A percentile compares a stretch with the other conserved stretches of the same genome.
These are phyloP conservation scores for Saururus chinensis DNA, from an alignment of 164 flowering plant species.

Conservation along the genomic window DNA sequence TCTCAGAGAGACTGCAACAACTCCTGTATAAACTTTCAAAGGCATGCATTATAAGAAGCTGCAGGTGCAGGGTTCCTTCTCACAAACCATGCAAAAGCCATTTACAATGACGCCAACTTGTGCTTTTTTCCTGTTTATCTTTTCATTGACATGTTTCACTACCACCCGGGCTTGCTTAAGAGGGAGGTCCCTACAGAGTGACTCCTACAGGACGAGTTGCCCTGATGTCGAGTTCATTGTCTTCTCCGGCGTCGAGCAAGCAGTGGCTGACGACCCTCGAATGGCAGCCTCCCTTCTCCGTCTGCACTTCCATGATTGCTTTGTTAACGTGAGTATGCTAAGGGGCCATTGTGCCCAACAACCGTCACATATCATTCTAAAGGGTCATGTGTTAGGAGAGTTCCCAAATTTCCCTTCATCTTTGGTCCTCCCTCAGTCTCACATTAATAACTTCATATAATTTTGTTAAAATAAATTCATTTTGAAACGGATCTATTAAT, in stretches of 20 bases:
- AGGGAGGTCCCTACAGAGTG: conserved; percentile 12
- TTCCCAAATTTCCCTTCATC: background rate
- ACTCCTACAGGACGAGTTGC: conserved; percentile 32
- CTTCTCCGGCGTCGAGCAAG: conserved; percentile 40
- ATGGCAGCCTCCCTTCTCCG: conserved; percentile 83
- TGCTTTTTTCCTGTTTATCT: background rate
- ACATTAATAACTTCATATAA: no score
- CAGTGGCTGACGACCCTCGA: conserved; percentile 42
- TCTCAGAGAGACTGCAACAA: conserved; percentile 61
- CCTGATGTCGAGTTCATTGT: conserved; percentile 59
- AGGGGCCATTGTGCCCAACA: background rate
- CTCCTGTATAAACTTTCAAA: conserved; percentile 21
- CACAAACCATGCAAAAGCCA: background rate
- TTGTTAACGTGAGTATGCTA: conserved; percentile 45
- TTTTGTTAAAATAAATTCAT: no score
- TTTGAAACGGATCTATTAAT: no score
- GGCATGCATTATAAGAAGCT: background rate
- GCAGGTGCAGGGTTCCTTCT: background rate
- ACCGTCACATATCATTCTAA: background rate
- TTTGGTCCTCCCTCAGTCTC: no score
- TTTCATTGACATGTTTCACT: background rate
- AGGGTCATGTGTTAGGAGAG: no score
- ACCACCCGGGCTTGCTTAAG: conserved; percentile 27
- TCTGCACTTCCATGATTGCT: conserved; percentile 80
- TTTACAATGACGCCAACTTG: background rate